phyloP scores from a whole-genome alignment of 129 eudicot species.

The Tanacetum coccineum region DNA sequence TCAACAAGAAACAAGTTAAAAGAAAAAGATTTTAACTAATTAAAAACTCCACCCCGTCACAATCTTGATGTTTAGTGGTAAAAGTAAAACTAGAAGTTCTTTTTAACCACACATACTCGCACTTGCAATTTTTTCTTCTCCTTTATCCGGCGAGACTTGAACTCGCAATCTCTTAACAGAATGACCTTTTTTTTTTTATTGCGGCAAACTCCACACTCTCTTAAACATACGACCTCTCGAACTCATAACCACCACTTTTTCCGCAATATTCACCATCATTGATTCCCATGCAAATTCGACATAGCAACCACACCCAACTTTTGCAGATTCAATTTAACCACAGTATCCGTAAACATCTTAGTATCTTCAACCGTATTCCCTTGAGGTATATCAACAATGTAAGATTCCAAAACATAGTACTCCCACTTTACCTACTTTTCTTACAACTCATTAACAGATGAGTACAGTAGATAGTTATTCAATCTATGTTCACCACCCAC shows the following conservation, averaged over 20 bases:
- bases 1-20: constrained; percentile 1
- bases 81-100: background rate
- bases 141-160: background rate
- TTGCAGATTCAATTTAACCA: constrained; percentile 81
- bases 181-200: too few relatives aligned
- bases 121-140: too few relatives aligned
- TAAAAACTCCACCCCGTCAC: constrained; percentile 10
- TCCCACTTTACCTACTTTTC: too few relatives aligned
- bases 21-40: constrained; percentile 10
- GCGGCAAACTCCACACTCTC: too few relatives aligned
- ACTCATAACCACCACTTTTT: constrained; percentile 1
- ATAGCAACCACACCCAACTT: constrained; percentile 72
- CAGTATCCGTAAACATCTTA: constrained; percentile 93
- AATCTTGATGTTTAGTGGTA: constrained; percentile 12
- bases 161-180: too few relatives aligned
- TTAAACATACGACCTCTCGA: too few relatives aligned
- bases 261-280: constrained; percentile 19
- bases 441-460: constrained; percentile 89
- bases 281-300: constrained; percentile 49
- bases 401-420: constrained; percentile 75
- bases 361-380: constrained; percentile 90
- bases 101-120: too few relatives aligned
- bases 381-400: constrained; percentile 85
- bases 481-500: constrained; percentile 89
- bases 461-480: constrained; percentile 79